Base-by-base conservation (phyloP, 768 basidiomycete genomes). In the Suillus discolor region DNA sequence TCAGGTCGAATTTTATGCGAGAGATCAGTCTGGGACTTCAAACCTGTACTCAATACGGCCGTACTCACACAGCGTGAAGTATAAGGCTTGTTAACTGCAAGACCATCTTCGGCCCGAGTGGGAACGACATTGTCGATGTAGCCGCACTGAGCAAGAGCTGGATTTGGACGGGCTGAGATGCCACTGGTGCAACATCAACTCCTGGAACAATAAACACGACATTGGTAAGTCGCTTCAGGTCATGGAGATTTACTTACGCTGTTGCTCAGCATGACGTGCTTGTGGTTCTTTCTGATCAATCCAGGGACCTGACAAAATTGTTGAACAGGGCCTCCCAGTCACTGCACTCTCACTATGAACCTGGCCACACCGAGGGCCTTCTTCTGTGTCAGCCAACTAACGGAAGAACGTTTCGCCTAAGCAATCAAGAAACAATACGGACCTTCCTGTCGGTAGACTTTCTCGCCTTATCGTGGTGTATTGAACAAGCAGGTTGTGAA, bases 111-210 rank as follows among this genome's bases (percentile, higher is more conserved):
- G 5, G 51, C n/a, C n/a, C n/a, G n/a, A 5, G 64, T 38, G 31
- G 69, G 65, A 3, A 69, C 68, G 64, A 66, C 63, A 3, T 36
- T 66, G 12, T 64, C 57, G n/a, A 71, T 63, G 42, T 70, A 71
- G 53, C 71, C 31, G 36, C 36, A 38, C 36, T 38, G 11, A 38
- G 36, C 36, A 71, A 23, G 47, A 65, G 2, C 59, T 64, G 65
- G 64, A 68, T 38, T 45, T 66, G 28, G 67, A 66, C 9, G 62
- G 64, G 20, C 11, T 6, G 23, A 57, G 53, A 16, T 62, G 51
- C 71, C 68, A 69, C 20, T 66, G 68, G 55, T 67, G 65, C 51
- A 71, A 66, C 71, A 70, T 71, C 7, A 70, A 70, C 53, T 71
- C 70, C 71, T 71, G 54, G 59, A 23, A 20, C 36, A 41, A 55